phyloP scores from a whole-genome alignment of 768 basidiomycete species.

The Pleurotus eryngii region DNA sequence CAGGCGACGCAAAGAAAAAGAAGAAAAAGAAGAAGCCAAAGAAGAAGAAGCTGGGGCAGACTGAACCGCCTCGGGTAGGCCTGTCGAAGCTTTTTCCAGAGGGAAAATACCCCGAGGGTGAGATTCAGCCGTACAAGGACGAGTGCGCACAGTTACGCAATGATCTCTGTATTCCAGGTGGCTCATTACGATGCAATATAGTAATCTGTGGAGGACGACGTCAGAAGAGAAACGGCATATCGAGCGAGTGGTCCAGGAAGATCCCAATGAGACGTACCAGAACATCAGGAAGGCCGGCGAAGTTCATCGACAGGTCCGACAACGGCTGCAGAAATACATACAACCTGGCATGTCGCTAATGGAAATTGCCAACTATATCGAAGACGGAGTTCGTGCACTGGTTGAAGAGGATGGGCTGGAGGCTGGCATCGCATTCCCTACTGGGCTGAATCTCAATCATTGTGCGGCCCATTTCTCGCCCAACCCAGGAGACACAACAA shows the following conservation, averaged over 20 bases:
- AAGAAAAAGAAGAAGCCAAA: constrained; percentile 96
- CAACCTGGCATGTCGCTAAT: constrained; percentile 93
- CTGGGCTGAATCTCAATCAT: constrained; percentile 89
- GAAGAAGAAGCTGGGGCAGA: constrained; percentile 78
- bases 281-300: constrained; percentile 92
- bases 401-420: constrained; percentile 90
- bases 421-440: constrained; percentile 92
- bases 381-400: constrained; percentile 85
- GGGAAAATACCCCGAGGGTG: constrained; percentile 88
- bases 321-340: constrained; percentile 77
- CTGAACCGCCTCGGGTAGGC: constrained; percentile 89
- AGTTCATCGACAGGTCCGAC: constrained; percentile 90
- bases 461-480: constrained; percentile 97
- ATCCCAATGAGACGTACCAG: constrained; percentile 83
- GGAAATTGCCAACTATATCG: constrained; percentile 90
- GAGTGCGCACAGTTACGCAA: constrained; percentile 56
- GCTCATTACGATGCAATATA: constrained; percentile 26
- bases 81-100: constrained; percentile 84
- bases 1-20: constrained; percentile 68
- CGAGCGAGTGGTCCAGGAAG: constrained; percentile 76
- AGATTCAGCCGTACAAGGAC: constrained; percentile 87
- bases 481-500: constrained; percentile 84
- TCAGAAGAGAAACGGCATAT: constrained; percentile 86
- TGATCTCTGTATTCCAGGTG: constrained; percentile 1
- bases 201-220: constrained; percentile 84